Evolutionary conservation across 2,329 filamentous ascomycete genomes (phyloP).

Genomic region (Sporothrix brunneoviolacea): DNA sequence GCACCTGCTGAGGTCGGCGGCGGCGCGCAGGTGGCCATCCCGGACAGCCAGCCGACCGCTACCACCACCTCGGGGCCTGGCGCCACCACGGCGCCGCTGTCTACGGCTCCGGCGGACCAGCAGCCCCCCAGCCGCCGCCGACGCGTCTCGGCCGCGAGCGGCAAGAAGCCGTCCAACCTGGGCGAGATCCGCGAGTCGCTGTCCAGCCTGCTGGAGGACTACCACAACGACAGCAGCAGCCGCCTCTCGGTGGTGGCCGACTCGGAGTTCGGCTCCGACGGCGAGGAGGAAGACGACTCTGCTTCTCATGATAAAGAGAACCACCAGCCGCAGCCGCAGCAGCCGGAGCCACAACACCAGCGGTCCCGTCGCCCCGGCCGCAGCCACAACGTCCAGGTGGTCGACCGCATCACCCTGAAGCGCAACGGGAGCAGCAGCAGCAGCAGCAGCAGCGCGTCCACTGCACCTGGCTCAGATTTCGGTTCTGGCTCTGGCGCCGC

Average conservation of each 20-base stretch:
- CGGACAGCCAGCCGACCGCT: constrained; percentile 15
- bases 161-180: constrained; percentile 64
- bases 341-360: no score
- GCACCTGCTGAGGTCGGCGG: neutral
- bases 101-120: constrained; percentile 35
- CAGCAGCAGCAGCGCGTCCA: constrained; percentile 16
- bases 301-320: constrained; percentile 30
- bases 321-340: neutral
- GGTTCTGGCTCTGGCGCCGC: constrained; percentile 22
- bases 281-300: constrained; percentile 40
- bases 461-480: constrained; percentile 25
- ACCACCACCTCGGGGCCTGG: neutral
- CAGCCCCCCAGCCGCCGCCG: constrained; percentile 40
- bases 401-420: constrained; percentile 69
- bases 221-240: constrained; percentile 32
- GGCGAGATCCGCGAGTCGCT: constrained; percentile 78
- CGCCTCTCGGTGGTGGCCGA: constrained; percentile 40
- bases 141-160: constrained; percentile 40
- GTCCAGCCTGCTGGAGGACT: constrained; percentile 74
- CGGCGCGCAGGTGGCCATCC: constrained; percentile 5
- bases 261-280: constrained; percentile 35
- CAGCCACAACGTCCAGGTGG: constrained; percentile 47
- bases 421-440: constrained; percentile 37
- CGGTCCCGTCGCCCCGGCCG: constrained; percentile 24
- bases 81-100: constrained; percentile 27